Evolutionary conservation across 78 protist species (phyloP), one percentile per base, ranked within the genome.

Genomic region (Anaeramoeba flamelloides): DNA sequence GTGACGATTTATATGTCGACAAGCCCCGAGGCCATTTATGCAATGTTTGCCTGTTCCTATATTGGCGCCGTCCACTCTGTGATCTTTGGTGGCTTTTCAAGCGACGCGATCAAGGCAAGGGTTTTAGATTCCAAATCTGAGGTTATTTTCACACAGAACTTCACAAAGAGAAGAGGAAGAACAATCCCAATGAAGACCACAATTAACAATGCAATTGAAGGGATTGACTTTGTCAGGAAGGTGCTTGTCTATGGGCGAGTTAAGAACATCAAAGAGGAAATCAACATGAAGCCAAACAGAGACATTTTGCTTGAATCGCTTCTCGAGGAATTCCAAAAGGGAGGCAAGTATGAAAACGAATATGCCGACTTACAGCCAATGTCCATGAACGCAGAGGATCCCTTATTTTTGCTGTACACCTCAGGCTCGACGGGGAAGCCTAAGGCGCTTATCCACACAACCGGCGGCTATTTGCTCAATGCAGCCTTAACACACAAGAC

Each of bases 11-110:
- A 91, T 84, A 65, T 94, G 88, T 94, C 97, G 65, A 94, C 89
- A 84, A 79, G 89, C 40, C 90, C 90, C 77, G 86, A 78, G 36
- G 87, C 88, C 2, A 85, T 86, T 33, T 77, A 86, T 38, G 83
- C 94, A 32, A 92, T 94, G 95, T 90, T 94, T 39, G 97, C 97
- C 38, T 92, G 96, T 64, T 95, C 97, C n/a, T 85, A 96, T 36
- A 90, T 94, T 36, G 97, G 97, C 38, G 95, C 95, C 0, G 65
- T 92, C n/a, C 96, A 91, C 88, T 79, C 90, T 22, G 96, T 92
- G 4, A 92, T 91, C 0, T 89, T 89, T 79, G 92, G 89, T 31
- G 92, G 92, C n/a, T n/a, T n/a, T n/a, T n/a, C n/a, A n/a, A n/a
- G n/a, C n/a, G n/a, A n/a, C n/a, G n/a, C n/a, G n/a, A n/a, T n/a